Percentiles rank a stretch among this genome's conserved stretches.
phyloP scores from a whole-genome alignment of 163 green algal genomes.

The Prototheca wickerhamii region DNA sequence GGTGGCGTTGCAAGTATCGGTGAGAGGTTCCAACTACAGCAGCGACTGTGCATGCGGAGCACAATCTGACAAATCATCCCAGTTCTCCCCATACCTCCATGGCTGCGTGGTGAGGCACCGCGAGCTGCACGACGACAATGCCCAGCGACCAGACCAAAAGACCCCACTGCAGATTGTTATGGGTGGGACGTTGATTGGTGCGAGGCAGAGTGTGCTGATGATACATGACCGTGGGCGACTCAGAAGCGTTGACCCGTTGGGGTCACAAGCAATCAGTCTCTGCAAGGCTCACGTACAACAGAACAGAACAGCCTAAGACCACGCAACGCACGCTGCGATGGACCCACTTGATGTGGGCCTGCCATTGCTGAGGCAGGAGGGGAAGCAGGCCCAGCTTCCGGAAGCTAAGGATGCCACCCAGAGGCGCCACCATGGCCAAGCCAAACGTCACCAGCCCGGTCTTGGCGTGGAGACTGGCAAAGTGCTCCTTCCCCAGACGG shows the following conservation, averaged over 20 bases:
- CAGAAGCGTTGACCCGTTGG: background rate
- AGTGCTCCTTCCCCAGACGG: constrained; percentile 41
- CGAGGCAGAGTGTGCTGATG: too few relatives aligned
- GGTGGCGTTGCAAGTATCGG: background rate
- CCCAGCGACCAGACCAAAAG: constrained; percentile 27
- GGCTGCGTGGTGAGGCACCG: constrained; percentile 33
- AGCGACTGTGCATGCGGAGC: too few relatives aligned
- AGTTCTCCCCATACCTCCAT: constrained; percentile 15
- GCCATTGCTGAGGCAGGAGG: constrained; percentile 29
- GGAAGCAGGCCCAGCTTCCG: constrained; percentile 33
- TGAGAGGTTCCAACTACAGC: background rate
- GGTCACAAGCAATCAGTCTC: too few relatives aligned
- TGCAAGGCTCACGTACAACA: too few relatives aligned
- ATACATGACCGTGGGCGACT: too few relatives aligned
- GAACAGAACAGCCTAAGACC: too few relatives aligned
- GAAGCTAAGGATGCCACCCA: constrained; percentile 41
- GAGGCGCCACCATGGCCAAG: constrained; percentile 22
- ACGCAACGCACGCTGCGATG: constrained; percentile 12
- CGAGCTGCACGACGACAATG: constrained; percentile 39
- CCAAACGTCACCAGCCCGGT: constrained; percentile 30
- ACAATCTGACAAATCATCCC: background rate
- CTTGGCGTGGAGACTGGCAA: constrained; percentile 42
- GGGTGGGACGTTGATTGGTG: too few relatives aligned
- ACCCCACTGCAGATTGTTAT: constrained; percentile 14
- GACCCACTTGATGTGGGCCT: constrained; percentile 35